Percentiles rank a stretch among this genome's conserved stretches.
phyloP scores from a whole-genome alignment of 345 rosid species.

The Eucalyptus cladocalyx region DNA sequence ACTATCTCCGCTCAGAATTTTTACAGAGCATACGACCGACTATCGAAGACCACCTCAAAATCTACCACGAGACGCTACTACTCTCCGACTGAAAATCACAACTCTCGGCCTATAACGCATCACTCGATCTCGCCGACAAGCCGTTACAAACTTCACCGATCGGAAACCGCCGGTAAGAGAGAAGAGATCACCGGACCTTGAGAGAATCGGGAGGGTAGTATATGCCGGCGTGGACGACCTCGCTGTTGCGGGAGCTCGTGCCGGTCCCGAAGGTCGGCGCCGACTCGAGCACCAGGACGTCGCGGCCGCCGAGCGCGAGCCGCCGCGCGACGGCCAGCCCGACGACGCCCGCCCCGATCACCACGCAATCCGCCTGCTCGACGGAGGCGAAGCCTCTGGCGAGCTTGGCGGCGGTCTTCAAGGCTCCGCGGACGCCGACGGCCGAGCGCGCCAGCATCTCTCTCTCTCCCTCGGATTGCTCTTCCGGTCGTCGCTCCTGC shows the following conservation, averaged over 20 bases:
- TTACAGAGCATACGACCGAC: not conserved
- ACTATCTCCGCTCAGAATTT: not conserved
- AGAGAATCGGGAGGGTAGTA: conserved; percentile 71
- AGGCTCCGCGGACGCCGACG: not conserved
- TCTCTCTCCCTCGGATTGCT: not conserved
- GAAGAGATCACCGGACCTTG: conserved; percentile 24
- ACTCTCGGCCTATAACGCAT: not conserved
- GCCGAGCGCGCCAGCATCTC: not conserved
- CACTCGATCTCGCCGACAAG: not conserved
- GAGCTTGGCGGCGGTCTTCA: not conserved
- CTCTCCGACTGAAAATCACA: no score
- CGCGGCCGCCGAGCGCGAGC: conserved; percentile 47
- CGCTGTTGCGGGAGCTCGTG: conserved; percentile 80
- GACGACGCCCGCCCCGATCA: conserved; percentile 88
- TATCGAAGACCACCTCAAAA: not conserved
- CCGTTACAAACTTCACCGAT: not conserved
- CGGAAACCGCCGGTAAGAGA: not conserved
- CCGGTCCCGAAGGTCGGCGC: conserved; percentile 78
- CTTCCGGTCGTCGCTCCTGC: not conserved
- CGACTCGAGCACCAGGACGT: conserved; percentile 69
- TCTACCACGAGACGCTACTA: not conserved
- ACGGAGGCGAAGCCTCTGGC: not conserved
- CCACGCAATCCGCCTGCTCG: conserved; percentile 39
- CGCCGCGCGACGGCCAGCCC: conserved; percentile 75
- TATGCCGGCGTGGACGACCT: conserved; percentile 93